Evolutionary conservation across 345 rosid species (phyloP).

Genomic region (Brassica incana): DNA sequence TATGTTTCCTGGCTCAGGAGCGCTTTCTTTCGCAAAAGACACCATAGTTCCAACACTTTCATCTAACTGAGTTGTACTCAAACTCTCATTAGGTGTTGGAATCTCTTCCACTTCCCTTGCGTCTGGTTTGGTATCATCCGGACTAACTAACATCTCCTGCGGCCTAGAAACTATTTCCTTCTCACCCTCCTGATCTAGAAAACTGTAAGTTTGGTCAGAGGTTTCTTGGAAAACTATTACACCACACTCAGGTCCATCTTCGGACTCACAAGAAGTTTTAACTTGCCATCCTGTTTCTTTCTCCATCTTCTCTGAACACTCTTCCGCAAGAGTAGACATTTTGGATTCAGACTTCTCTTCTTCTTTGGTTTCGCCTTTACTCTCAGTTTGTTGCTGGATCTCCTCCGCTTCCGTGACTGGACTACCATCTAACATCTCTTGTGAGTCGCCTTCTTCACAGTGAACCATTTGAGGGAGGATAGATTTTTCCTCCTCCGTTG

Average conservation of each 20-base stretch:
- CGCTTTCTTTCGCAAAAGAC: conserved; percentile 25
- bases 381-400: conserved; percentile 42
- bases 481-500: conserved; percentile 33
- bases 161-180: conserved; percentile 28
- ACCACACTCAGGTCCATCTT: conserved; percentile 26
- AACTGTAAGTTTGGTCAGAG: conserved; percentile 37
- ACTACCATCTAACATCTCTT: conserved; percentile 28
- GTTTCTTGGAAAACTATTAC: conserved; percentile 22
- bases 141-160: conserved; percentile 31
- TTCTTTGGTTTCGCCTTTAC: conserved; percentile 6
- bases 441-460: conserved; percentile 42
- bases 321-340: conserved; percentile 19
- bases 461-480: conserved; percentile 36
- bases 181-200: conserved; percentile 43
- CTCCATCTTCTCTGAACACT: conserved; percentile 17
- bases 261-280: conserved; percentile 13
- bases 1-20: conserved; percentile 19
- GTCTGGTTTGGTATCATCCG: conserved; percentile 32
- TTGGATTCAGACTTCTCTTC: conserved; percentile 31
- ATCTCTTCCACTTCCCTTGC: conserved; percentile 42
- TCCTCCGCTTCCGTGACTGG: conserved; percentile 41
- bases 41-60: conserved; percentile 32
- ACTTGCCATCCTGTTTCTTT: conserved; percentile 25
- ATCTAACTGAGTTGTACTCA: conserved; percentile 11
- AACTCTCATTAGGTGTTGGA: conserved; percentile 39